Evolutionary conservation across 129 eudicot species (phyloP).

Genomic region (Flaveria sonorensis): DNA sequence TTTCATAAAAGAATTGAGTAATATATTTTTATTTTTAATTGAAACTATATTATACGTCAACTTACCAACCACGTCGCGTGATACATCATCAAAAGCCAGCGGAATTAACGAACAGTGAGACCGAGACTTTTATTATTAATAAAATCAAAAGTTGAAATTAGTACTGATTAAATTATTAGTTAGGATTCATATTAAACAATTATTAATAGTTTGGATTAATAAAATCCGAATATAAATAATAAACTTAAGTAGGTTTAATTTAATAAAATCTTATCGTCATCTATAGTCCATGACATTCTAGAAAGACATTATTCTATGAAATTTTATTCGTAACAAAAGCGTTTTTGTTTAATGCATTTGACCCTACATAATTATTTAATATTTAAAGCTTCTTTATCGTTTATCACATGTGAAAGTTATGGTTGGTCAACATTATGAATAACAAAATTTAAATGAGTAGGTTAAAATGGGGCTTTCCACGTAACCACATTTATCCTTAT

Average conservation of each 20-base stretch:
- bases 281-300: not conserved
- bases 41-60: too few species aligned
- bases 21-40: too few species aligned
- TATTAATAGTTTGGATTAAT: not conserved
- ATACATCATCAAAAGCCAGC: too few species aligned
- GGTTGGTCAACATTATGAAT: slow-evolving; percentile 1
- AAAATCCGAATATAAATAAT: not conserved
- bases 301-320: not conserved
- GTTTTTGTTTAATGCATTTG: not conserved
- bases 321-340: not conserved
- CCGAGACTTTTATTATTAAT: too few species aligned
- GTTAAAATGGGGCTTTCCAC: slow-evolving; percentile 8
- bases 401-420: slow-evolving; percentile 17
- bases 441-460: not conserved
- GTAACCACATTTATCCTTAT: slow-evolving; percentile 9
- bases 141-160: too few species aligned
- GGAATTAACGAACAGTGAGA: too few species aligned
- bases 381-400: not conserved
- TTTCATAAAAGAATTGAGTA: too few species aligned
- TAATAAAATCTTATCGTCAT: not conserved
- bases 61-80: too few species aligned
- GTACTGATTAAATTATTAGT: too few species aligned
- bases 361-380: not conserved
- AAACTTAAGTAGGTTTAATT: too few species aligned
- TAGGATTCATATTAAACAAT: too few species aligned